Percentiles rank a stretch among this genome's conserved stretches.
These are phyloP conservation scores for Hysterium pulicare DNA, from an alignment of 2,329 filamentous ascomycete genomes.

Conservation along the genomic window DNA sequence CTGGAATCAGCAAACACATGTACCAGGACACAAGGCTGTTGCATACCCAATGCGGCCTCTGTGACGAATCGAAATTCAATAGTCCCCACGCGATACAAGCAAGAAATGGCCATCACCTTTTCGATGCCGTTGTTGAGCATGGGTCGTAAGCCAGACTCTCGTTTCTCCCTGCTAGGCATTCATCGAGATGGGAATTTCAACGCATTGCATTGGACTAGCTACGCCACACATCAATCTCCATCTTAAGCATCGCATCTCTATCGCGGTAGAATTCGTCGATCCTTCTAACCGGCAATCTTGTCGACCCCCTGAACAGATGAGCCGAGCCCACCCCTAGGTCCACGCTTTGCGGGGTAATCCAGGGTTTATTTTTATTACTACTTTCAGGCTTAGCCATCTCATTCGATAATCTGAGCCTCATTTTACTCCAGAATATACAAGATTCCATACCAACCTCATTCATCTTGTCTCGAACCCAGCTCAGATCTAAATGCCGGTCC, in stretches of 20 bases:
- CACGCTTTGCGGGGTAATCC: conserved; percentile 9
- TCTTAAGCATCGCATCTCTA: neutral
- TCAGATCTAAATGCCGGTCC: conserved; percentile 1
- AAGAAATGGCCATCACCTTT: no score
- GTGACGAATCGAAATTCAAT: no score
- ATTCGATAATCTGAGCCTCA: conserved; percentile 12
- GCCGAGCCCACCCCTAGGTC: conserved; percentile 2
- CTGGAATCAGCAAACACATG: no score
- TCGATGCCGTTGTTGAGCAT: no score
- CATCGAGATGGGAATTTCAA: no score
- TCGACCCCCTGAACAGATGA: conserved; percentile 2
- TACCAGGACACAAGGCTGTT: no score
- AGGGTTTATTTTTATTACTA: conserved; percentile 3
- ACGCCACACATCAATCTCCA: neutral
- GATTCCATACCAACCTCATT: conserved; percentile 8
- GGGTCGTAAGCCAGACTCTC: no score
- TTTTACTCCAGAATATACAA: conserved; percentile 2
- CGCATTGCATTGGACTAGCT: no score
- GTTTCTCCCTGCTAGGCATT: no score
- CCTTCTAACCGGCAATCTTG: conserved; percentile 1
- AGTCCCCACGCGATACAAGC: no score
- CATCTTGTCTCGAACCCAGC: neutral
- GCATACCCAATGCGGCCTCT: no score
- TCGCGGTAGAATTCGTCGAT: neutral
- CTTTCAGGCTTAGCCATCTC: conserved; percentile 7